Conservation (phyloP, 2,329 filamentous ascomycete genomes). For the Colletotrichum acutatum region DNA sequence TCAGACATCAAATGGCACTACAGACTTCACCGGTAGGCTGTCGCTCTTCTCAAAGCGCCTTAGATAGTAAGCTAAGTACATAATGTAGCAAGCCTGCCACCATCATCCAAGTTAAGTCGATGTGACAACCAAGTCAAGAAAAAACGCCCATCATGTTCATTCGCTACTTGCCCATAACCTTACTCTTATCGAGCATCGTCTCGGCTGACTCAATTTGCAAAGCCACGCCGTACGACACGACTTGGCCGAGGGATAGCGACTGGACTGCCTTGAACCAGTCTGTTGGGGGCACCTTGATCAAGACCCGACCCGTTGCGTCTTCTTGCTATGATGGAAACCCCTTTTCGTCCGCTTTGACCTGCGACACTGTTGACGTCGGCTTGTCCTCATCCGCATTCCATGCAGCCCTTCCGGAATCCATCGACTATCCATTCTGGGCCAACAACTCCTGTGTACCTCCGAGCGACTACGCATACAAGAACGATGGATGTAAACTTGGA, state of each 20-base stretch:
- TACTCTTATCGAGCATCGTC: background rate
- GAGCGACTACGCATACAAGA: background rate
- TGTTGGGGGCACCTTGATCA: background rate
- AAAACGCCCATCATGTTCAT: background rate
- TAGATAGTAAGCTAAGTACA: no score
- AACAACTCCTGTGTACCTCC: conserved; percentile 5
- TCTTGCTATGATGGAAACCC: background rate
- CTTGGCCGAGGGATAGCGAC: background rate
- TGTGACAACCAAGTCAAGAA: no score
- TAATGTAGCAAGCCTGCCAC: background rate
- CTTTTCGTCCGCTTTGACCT: background rate
- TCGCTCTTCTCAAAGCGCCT: no score
- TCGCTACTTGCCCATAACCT: background rate
- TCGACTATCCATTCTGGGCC: conserved; percentile 3
- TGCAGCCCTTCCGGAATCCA: background rate
- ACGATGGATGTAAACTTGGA: conserved; percentile 41
- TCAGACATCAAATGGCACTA: no score
- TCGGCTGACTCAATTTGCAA: background rate
- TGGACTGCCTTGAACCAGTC: background rate
- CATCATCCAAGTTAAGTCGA: background rate
- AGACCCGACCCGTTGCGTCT: background rate
- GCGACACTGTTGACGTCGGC: background rate
- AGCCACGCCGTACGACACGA: background rate
- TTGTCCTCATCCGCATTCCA: background rate
- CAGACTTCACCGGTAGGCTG: no score